These are phyloP conservation scores for Lipomyces anomalus DNA, from an alignment of 805 yeast species.

Conservation along the genomic window DNA sequence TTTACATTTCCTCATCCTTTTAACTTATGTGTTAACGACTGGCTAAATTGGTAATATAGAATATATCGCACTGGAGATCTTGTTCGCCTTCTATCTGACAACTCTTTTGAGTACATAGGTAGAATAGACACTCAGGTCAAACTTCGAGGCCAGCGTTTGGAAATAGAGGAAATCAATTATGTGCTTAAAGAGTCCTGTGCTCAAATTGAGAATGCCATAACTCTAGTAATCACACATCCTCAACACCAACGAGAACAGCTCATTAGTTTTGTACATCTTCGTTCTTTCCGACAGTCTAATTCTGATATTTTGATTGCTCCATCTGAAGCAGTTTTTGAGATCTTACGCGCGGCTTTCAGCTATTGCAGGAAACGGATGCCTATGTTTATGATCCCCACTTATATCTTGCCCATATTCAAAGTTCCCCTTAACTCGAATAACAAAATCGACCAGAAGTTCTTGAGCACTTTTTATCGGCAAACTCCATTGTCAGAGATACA, in stretches of 20 bases:
- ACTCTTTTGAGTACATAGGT: constrained; percentile 29
- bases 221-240: constrained; percentile 16
- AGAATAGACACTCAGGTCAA: constrained; percentile 31
- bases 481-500: neutral
- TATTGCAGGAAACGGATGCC: constrained; percentile 16
- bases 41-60: neutral
- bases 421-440: constrained; percentile 26
- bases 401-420: constrained; percentile 14
- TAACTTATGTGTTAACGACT: neutral
- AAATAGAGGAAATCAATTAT: constrained; percentile 30
- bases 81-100: constrained; percentile 25
- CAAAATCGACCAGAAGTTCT: constrained; percentile 21
- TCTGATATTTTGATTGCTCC: neutral
- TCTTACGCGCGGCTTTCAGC: neutral
- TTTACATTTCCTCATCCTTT: neutral
- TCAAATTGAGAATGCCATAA: constrained; percentile 10
- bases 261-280: constrained; percentile 15
- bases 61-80: constrained; percentile 29
- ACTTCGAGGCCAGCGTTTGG: constrained; percentile 32
- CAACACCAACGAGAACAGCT: constrained; percentile 19
- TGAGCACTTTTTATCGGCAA: constrained; percentile 9
- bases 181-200: constrained; percentile 15
- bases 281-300: neutral
- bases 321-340: neutral
- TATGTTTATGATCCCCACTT: constrained; percentile 27